Conservation (phyloP, 257 asterid species). For the Solanum stenotomum region DNA sequence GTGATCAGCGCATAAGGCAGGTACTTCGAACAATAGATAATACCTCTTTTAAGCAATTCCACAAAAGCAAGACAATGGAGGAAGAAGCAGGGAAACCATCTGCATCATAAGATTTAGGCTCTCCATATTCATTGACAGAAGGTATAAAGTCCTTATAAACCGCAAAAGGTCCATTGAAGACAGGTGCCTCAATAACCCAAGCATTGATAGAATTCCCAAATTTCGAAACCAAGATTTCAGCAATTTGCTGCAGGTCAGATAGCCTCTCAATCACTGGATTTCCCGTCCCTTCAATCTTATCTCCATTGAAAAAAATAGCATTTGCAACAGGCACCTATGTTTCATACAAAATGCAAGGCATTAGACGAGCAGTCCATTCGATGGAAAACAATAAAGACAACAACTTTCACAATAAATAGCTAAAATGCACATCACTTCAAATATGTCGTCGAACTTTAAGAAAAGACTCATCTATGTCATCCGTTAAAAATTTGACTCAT, state of each 20-base stretch:
- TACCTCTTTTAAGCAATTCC: slow-evolving; percentile 70
- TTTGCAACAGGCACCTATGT: slow-evolving; percentile 80
- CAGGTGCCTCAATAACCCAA: slow-evolving; percentile 76
- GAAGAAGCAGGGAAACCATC: slow-evolving; percentile 81
- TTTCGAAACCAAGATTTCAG: slow-evolving; percentile 70
- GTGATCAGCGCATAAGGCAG: background rate
- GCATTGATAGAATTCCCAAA: slow-evolving; percentile 78
- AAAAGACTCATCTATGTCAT: background rate
- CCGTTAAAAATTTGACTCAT: no score
- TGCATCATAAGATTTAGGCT: slow-evolving; percentile 69
- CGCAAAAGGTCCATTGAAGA: slow-evolving; percentile 80
- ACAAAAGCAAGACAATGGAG: slow-evolving; percentile 54
- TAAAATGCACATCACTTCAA: background rate
- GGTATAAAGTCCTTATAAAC: slow-evolving; percentile 88
- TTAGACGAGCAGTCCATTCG: background rate
- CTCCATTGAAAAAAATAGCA: slow-evolving; percentile 81
- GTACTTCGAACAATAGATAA: background rate
- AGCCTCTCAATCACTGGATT: slow-evolving; percentile 81
- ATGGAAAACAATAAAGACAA: background rate
- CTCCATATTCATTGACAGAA: slow-evolving; percentile 61
- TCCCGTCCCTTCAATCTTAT: slow-evolving; percentile 62
- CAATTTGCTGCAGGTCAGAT: slow-evolving; percentile 66
- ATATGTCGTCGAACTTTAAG: no score
- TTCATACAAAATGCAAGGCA: background rate
- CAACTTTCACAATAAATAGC: background rate